Conservation (phyloP, 1,139 yeast species). For the Pneumocystis wakefieldiae region DNA sequence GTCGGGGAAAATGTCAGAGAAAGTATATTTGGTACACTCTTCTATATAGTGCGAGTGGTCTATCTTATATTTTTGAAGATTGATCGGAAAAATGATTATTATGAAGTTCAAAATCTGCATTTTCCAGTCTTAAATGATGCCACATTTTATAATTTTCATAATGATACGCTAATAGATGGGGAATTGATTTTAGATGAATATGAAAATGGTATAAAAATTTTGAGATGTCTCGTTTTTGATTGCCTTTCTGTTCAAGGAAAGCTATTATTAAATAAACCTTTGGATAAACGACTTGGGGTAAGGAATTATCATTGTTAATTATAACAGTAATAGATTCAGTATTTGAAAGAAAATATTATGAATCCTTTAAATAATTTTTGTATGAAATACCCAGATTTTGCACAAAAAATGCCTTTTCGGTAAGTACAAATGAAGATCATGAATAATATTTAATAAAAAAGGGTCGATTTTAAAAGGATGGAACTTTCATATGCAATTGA, state of each 20-base stretch:
- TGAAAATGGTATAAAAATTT: constrained; percentile 40
- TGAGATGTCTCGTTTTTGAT: constrained; percentile 78
- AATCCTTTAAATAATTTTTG: constrained; percentile 67
- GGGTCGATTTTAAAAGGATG: constrained; percentile 68
- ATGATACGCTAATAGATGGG: constrained; percentile 84
- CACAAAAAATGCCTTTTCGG: constrained; percentile 63
- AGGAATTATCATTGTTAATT: neutral
- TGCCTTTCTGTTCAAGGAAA: constrained; percentile 72
- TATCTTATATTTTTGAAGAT: constrained; percentile 23
- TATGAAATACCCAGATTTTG: constrained; percentile 51
- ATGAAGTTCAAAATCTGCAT: constrained; percentile 57
- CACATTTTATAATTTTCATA: constrained; percentile 44
- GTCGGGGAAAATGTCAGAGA: constrained; percentile 33
- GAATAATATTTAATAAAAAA: constrained; percentile 21
- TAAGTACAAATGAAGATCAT: neutral
- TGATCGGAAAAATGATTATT: constrained; percentile 78
- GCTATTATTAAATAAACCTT: constrained; percentile 48
- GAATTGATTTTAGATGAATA: constrained; percentile 54
- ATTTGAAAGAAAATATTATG: constrained; percentile 67
- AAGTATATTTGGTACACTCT: constrained; percentile 33
- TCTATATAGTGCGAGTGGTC: neutral
- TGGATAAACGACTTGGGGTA: constrained; percentile 68
- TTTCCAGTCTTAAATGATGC: constrained; percentile 49
- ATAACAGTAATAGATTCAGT: neutral
- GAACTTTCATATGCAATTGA: constrained; percentile 64